phyloP scores from a whole-genome alignment of 441 rosid species.

The Populus hybrid region DNA sequence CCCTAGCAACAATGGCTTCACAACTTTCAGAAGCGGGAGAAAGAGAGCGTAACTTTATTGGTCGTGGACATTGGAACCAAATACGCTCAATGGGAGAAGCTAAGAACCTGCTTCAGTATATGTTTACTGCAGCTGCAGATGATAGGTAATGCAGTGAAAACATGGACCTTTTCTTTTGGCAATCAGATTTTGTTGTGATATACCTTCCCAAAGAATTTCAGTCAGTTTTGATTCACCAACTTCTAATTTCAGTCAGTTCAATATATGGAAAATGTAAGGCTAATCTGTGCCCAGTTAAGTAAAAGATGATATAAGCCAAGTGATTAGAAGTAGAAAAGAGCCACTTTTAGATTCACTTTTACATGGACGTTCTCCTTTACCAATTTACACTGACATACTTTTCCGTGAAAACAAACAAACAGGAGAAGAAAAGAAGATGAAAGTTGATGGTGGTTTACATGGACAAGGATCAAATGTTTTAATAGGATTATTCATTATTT shows the following conservation, averaged over 20 bases:
- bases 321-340: too few relatives aligned
- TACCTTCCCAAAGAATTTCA: background rate
- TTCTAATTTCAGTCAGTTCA: background rate
- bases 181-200: background rate
- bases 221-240: background rate
- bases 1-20: slow-evolving; percentile 96
- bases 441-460: background rate
- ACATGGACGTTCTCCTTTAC: background rate
- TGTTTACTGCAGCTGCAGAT: slow-evolving; percentile 87
- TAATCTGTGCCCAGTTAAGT: background rate
- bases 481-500: background rate
- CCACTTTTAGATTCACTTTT: background rate
- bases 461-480: background rate
- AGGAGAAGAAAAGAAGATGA: background rate
- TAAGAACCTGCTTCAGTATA: slow-evolving; percentile 89
- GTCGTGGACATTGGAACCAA: slow-evolving; percentile 97
- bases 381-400: background rate
- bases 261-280: background rate
- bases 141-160: slow-evolving; percentile 45
- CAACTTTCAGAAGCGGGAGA: slow-evolving; percentile 99
- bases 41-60: slow-evolving; percentile 76
- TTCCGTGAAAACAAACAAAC: background rate
- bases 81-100: slow-evolving; percentile 98
- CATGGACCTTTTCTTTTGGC: slow-evolving; percentile 11
- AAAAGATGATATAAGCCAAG: background rate